Conservation (phyloP, 106 monocot genomes). For the Amphibolis antarctica region DNA sequence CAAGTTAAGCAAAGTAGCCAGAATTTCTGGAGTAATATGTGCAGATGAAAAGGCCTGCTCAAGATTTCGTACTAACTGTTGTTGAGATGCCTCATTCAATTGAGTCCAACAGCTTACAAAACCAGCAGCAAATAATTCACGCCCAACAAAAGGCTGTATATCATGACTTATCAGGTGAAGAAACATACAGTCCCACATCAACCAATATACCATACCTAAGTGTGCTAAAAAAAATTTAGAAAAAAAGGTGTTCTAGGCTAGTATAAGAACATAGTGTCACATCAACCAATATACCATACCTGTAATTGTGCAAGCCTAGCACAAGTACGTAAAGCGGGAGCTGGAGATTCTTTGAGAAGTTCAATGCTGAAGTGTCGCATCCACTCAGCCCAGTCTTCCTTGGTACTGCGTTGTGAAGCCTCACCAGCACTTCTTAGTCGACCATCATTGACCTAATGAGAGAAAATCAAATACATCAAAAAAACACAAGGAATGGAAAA, state of each 20-base stretch:
- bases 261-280: no score
- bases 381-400: constrained; percentile 99
- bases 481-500: background rate
- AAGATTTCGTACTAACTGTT: constrained; percentile 85
- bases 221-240: no score
- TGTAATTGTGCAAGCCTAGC: constrained; percentile 95
- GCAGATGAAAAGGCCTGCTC: constrained; percentile 95
- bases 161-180: constrained; percentile 7
- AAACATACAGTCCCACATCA: constrained; percentile 1
- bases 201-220: constrained; percentile 29
- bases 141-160: constrained; percentile 93
- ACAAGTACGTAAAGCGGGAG: constrained; percentile 92
- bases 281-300: constrained; percentile 20
- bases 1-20: constrained; percentile 87
- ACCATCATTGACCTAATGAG: constrained; percentile 72
- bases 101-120: constrained; percentile 99
- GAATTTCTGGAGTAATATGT: constrained; percentile 98
- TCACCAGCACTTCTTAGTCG: constrained; percentile 87
- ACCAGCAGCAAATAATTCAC: constrained; percentile 97
- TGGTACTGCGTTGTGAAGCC: constrained; percentile 95
- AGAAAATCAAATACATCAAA: background rate
- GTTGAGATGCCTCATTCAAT: constrained; percentile 84
- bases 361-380: constrained; percentile 99
- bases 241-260: no score
- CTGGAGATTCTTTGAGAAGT: constrained; percentile 94